These are phyloP conservation scores for Hysterium pulicare DNA, from an alignment of 2,329 filamentous ascomycete genomes.

Conservation along the genomic window DNA sequence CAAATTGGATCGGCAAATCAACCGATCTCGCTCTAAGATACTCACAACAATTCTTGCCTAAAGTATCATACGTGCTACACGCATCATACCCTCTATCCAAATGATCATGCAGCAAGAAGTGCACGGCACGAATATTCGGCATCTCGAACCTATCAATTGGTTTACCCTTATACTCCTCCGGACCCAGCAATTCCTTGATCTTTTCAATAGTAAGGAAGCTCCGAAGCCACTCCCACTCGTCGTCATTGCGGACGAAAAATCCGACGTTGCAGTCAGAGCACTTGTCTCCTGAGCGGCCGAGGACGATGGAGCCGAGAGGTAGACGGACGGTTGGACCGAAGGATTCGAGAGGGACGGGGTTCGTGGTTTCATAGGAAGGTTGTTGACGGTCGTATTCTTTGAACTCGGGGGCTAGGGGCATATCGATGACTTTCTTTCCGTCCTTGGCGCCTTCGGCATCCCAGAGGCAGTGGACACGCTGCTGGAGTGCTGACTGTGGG, in stretches of 20 bases:
- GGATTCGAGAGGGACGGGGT: constrained; percentile 19
- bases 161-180: constrained; percentile 27
- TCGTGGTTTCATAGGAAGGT: constrained; percentile 30
- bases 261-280: constrained; percentile 30
- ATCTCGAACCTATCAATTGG: constrained; percentile 40
- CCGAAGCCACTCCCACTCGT: constrained; percentile 32
- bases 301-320: constrained; percentile 38
- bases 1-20: constrained; percentile 44
- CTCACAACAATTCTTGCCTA: constrained; percentile 48
- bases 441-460: constrained; percentile 16
- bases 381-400: constrained; percentile 22
- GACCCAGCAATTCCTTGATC: constrained; percentile 26
- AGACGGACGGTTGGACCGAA: constrained; percentile 37
- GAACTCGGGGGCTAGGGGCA: constrained; percentile 17
- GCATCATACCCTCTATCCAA: constrained; percentile 45
- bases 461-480: constrained; percentile 28
- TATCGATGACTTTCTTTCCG: constrained; percentile 16
- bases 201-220: constrained; percentile 24
- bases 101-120: constrained; percentile 47
- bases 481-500: constrained; percentile 24
- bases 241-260: constrained; percentile 27
- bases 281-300: constrained; percentile 33
- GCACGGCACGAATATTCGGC: constrained; percentile 37
- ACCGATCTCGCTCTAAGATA: constrained; percentile 46
- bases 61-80: constrained; percentile 43